phyloP scores from a whole-genome alignment of 2,329 filamentous ascomycete species.

The Aspergillus sergii region DNA sequence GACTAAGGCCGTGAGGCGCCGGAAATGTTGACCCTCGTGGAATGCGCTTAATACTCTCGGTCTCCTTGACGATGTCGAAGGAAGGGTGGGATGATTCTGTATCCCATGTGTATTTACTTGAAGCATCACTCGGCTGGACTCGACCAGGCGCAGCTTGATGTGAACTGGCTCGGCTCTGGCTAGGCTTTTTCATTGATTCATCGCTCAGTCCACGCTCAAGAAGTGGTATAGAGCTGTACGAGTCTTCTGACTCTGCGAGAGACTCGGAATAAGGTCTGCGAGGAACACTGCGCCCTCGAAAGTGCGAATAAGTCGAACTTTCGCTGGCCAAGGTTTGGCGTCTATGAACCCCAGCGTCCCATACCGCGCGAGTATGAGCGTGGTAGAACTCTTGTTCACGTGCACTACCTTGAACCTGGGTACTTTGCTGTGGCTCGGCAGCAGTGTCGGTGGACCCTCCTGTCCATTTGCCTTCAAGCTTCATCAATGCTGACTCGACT shows the following conservation, averaged over 20 bases:
- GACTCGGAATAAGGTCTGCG: slow-evolving; percentile 45
- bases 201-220: slow-evolving; percentile 65
- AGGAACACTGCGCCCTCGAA: slow-evolving; percentile 30
- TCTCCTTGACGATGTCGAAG: slow-evolving; percentile 54
- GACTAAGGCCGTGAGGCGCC: neutral
- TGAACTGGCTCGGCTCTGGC: slow-evolving; percentile 20
- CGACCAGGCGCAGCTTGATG: slow-evolving; percentile 25
- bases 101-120: slow-evolving; percentile 31
- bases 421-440: slow-evolving; percentile 1
- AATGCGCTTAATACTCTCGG: slow-evolving; percentile 54
- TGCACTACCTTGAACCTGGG: neutral
- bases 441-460: slow-evolving; percentile 6
- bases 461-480: slow-evolving; percentile 81
- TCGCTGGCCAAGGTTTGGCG: slow-evolving; percentile 28
- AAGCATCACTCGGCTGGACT: slow-evolving; percentile 29
- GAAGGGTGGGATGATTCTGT: slow-evolving; percentile 50
- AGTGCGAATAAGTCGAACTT: slow-evolving; percentile 28
- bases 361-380: slow-evolving; percentile 7
- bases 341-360: slow-evolving; percentile 23
- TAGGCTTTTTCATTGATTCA: slow-evolving; percentile 54
- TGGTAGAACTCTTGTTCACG: slow-evolving; percentile 11
- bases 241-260: slow-evolving; percentile 66
- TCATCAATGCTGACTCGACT: slow-evolving; percentile 87
- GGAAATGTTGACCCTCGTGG: slow-evolving; percentile 48
- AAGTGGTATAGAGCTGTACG: slow-evolving; percentile 75